Conservation (phyloP, 495 filamentous ascomycete species). For the Lineolata rhizophorae region DNA sequence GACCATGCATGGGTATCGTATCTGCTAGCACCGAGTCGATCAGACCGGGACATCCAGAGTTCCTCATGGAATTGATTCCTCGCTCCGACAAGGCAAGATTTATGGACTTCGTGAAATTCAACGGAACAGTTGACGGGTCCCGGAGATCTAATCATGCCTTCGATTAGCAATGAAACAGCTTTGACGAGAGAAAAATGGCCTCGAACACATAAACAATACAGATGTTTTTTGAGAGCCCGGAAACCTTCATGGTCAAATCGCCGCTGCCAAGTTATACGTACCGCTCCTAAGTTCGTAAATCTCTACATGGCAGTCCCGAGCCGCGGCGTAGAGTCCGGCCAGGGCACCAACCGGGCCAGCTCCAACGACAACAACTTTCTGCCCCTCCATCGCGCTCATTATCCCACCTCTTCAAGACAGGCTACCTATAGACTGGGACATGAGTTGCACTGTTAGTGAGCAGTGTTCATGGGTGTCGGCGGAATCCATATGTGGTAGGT, state of each 20-base stretch:
- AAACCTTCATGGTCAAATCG: no score
- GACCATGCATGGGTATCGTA: conserved; percentile 81
- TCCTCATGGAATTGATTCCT: conserved; percentile 68
- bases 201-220: not conserved
- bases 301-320: conserved; percentile 72
- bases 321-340: conserved; percentile 69
- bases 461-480: no score
- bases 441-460: no score
- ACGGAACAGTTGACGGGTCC: conserved; percentile 55
- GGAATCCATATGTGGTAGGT: not conserved
- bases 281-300: conserved; percentile 86
- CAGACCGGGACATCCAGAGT: conserved; percentile 38
- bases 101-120: conserved; percentile 96
- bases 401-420: no score
- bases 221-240: no score
- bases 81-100: conserved; percentile 88
- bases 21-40: conserved; percentile 49
- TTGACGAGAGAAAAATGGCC: no score
- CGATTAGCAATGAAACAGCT: not conserved
- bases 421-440: no score
- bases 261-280: conserved; percentile 29
- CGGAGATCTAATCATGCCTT: conserved; percentile 52
- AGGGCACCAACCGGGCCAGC: conserved; percentile 86
- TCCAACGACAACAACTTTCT: conserved; percentile 70
- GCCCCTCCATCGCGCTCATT: no score